Evolutionary conservation across 2,329 filamentous ascomycete genomes (phyloP).

Genomic region (Aquanectria penicillioides): DNA sequence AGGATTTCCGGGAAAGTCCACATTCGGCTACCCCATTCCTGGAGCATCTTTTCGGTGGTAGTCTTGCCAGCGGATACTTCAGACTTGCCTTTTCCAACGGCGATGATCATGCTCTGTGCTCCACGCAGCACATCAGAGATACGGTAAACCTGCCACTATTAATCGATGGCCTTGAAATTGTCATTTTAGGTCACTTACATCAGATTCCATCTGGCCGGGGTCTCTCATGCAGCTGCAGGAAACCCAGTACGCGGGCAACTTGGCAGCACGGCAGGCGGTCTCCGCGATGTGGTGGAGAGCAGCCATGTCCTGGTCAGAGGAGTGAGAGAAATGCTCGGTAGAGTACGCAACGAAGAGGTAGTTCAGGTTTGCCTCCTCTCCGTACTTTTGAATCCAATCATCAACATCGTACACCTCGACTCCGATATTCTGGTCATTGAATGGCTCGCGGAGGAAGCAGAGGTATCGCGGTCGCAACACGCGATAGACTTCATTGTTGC

Average conservation of each 20-base stretch:
- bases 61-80: constrained; percentile 21
- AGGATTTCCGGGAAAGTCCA: constrained; percentile 43
- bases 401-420: constrained; percentile 36
- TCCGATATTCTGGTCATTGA: constrained; percentile 34
- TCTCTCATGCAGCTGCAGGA: constrained; percentile 42
- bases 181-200: constrained; percentile 25
- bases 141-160: constrained; percentile 33
- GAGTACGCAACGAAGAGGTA: constrained; percentile 42
- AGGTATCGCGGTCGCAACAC: constrained; percentile 37
- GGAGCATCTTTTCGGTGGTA: constrained; percentile 36
- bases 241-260: constrained; percentile 40
- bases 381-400: constrained; percentile 37
- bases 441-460: constrained; percentile 38
- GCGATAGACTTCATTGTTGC: constrained; percentile 37
- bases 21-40: constrained; percentile 42
- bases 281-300: constrained; percentile 41
- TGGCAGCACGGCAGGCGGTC: constrained; percentile 38
- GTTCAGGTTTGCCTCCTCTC: constrained; percentile 28
- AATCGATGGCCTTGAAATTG: not conserved
- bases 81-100: constrained; percentile 33
- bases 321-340: constrained; percentile 38
- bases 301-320: constrained; percentile 35
- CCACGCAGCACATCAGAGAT: constrained; percentile 42
- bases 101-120: constrained; percentile 37
- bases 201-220: constrained; percentile 35